Evolutionary conservation across 371 early-diverging fungal genomes (phyloP).

Genomic region (Mucor sp.): DNA sequence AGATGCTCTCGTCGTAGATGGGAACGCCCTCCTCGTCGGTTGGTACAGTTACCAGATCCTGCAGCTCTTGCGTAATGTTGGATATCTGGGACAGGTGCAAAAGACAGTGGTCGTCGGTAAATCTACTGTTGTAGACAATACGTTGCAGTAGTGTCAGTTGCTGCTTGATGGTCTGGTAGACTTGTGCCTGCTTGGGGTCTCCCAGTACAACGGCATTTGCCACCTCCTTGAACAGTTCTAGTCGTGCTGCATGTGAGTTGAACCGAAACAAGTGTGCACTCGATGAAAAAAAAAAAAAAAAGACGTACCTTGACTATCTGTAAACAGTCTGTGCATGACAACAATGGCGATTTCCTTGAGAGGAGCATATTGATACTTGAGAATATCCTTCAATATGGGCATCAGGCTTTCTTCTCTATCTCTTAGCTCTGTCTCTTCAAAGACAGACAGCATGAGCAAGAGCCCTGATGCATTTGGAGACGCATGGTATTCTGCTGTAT

Average conservation of each 20-base stretch:
- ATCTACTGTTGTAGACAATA: conserved; percentile 23
- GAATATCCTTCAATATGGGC: conserved; percentile 54
- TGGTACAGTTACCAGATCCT: conserved; percentile 25
- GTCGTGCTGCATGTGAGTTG: background rate
- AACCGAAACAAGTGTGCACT: background rate
- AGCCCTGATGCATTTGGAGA: background rate
- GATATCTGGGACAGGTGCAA: conserved; percentile 22
- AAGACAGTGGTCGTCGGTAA: conserved; percentile 4
- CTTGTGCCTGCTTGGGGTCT: conserved; percentile 36
- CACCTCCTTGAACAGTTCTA: conserved; percentile 36
- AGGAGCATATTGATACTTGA: conserved; percentile 50
- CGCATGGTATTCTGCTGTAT: background rate
- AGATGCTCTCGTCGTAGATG: conserved; percentile 14
- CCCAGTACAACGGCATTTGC: conserved; percentile 36
- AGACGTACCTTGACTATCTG: conserved; percentile 51
- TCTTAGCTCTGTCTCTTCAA: conserved; percentile 32
- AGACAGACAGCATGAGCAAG: background rate
- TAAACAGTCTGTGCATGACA: conserved; percentile 55
- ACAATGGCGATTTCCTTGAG: conserved; percentile 47
- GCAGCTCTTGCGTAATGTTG: conserved; percentile 30
- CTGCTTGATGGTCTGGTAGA: conserved; percentile 45
- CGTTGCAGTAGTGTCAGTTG: conserved; percentile 20
- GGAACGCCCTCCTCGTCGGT: conserved; percentile 11
- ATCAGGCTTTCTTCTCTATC: conserved; percentile 41
- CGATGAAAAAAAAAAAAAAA: too few species aligned